Evolutionary conservation across 257 asterid genomes (phyloP).

Genomic region (Solanum chiquidenum): DNA sequence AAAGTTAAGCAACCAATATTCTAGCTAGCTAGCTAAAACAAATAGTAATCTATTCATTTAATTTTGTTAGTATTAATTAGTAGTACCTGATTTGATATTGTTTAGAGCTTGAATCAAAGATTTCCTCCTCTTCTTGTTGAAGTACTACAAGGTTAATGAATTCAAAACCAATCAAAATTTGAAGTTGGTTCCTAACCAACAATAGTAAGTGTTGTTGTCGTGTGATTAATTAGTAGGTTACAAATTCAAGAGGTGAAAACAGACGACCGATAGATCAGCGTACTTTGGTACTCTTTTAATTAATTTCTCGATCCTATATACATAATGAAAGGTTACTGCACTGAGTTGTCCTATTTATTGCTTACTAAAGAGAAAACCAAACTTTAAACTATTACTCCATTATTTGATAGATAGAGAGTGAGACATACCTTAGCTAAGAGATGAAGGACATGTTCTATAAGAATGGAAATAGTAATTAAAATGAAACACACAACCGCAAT

Average conservation of each 20-base stretch:
- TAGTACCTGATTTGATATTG: conserved; percentile 49
- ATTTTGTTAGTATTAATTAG: neutral
- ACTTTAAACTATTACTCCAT: neutral
- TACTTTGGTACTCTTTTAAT: neutral
- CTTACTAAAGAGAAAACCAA: neutral
- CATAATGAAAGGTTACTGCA: neutral
- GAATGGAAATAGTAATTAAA: conserved; percentile 37
- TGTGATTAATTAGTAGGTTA: neutral
- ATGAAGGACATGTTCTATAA: conserved; percentile 61
- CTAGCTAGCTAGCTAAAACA: neutral
- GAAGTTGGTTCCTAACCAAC: neutral
- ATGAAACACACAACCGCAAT: conserved; percentile 54
- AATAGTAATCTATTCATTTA: neutral
- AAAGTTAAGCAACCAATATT: neutral
- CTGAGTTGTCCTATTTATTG: neutral
- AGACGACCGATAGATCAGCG: neutral
- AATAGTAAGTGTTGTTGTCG: neutral
- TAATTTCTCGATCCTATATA: neutral
- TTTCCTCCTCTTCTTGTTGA: conserved; percentile 41
- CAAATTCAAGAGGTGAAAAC: neutral
- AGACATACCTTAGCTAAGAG: conserved; percentile 43
- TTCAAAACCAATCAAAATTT: neutral
- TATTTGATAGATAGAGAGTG: neutral
- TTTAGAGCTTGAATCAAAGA: conserved; percentile 50
- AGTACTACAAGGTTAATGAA: conserved; percentile 25